Conservation (phyloP, 176 grass and related monocot species). For the Tillandsia leiboldiana region DNA sequence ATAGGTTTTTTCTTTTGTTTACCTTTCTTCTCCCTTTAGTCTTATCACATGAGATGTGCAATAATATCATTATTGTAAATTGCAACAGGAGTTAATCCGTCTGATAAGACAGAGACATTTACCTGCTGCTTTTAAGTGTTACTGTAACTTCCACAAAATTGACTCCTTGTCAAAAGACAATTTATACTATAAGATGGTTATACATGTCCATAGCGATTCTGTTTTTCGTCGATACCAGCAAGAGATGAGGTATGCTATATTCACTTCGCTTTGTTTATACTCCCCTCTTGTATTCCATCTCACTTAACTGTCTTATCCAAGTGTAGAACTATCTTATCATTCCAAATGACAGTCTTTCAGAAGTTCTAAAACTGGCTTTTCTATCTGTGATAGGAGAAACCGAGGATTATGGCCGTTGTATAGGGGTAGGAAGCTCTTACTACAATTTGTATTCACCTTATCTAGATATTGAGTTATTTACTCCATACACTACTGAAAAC, state of each 20-base stretch:
- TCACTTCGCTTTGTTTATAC: background rate
- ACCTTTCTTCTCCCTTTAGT: background rate
- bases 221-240: slow-evolving; percentile 90
- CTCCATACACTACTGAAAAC: too few relatives aligned
- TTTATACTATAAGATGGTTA: slow-evolving; percentile 87
- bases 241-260: slow-evolving; percentile 70
- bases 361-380: background rate
- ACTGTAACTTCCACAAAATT: slow-evolving; percentile 82
- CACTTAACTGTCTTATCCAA: too few relatives aligned
- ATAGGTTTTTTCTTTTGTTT: too few relatives aligned
- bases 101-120: slow-evolving; percentile 79
- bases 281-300: background rate
- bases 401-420: slow-evolving; percentile 92
- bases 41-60: background rate
- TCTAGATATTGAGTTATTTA: background rate
- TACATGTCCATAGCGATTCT: slow-evolving; percentile 77
- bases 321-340: background rate
- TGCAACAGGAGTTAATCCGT: slow-evolving; percentile 75
- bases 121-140: slow-evolving; percentile 71
- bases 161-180: slow-evolving; percentile 60
- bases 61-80: slow-evolving; percentile 23
- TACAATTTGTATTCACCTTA: background rate
- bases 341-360: background rate
- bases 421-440: slow-evolving; percentile 47
- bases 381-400: slow-evolving; percentile 55